A percentile compares a stretch with the other conserved stretches of the same genome.
Evolutionary conservation across 768 basidiomycete species (phyloP).

Genomic region (Tricholoma sp.): DNA sequence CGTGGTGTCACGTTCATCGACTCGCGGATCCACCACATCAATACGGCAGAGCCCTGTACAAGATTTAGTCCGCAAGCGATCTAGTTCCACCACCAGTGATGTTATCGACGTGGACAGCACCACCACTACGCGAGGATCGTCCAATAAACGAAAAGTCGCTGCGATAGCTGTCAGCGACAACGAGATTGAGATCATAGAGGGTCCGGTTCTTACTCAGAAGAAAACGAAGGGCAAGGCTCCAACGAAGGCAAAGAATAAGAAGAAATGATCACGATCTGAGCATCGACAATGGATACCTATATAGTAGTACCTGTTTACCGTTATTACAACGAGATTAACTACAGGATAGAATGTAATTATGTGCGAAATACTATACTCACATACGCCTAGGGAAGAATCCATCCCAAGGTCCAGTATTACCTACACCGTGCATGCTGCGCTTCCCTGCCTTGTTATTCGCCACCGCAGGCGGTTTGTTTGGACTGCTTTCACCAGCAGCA

Average conservation of each 20-base stretch:
- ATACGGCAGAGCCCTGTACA: constrained; percentile 49
- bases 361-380: background rate
- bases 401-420: constrained; percentile 35
- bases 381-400: constrained; percentile 34
- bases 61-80: constrained; percentile 32
- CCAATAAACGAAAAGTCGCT: constrained; percentile 48
- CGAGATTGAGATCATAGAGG: constrained; percentile 51
- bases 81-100: constrained; percentile 40
- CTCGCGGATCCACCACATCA: constrained; percentile 48
- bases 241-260: constrained; percentile 38
- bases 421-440: constrained; percentile 11
- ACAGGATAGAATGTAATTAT: background rate
- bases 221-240: constrained; percentile 32
- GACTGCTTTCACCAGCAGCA: constrained; percentile 43
- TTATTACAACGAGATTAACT: background rate
- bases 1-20: constrained; percentile 36
- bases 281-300: background rate
- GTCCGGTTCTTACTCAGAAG: constrained; percentile 28
- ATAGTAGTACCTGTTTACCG: background rate
- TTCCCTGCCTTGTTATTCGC: constrained; percentile 13
- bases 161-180: constrained; percentile 40
- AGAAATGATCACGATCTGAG: constrained; percentile 22
- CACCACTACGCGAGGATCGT: constrained; percentile 16
- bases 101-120: constrained; percentile 37
- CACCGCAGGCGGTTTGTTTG: constrained; percentile 22